A percentile compares a stretch with the other conserved stretches of the same genome.
Evolutionary conservation across 2,329 filamentous ascomycete genomes (phyloP).

Genomic region (Fusarium redolens): DNA sequence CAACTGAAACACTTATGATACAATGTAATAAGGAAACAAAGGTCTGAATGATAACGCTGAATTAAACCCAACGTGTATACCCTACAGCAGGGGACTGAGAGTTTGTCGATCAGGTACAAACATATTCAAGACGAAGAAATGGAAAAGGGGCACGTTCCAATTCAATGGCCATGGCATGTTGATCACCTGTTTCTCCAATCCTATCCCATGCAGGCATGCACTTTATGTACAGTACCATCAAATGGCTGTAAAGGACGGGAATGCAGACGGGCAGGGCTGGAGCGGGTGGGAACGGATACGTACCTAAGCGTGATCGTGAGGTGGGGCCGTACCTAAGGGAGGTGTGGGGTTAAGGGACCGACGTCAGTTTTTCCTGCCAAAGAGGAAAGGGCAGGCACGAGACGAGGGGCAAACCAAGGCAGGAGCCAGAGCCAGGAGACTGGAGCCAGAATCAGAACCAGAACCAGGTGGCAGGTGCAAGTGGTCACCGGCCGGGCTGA

Average conservation of each 20-base stretch:
- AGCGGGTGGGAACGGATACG: conserved; percentile 7
- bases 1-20: conserved; percentile 16
- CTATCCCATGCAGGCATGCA: not conserved
- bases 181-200: not conserved
- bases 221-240: not conserved
- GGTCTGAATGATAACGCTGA: not conserved
- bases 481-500: conserved; percentile 19
- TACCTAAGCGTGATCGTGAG: conserved; percentile 16
- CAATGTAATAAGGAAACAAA: not conserved
- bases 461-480: conserved; percentile 24
- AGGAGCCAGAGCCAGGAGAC: conserved; percentile 1
- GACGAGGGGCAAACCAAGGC: conserved; percentile 21
- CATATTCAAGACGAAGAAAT: not conserved
- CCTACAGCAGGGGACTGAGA: not conserved
- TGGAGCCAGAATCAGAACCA: not conserved
- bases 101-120: not conserved
- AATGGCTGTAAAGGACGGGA: not conserved
- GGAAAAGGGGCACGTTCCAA: not conserved
- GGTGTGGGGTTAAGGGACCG: conserved; percentile 35
- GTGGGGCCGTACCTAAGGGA: not conserved
- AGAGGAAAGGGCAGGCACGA: conserved; percentile 5
- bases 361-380: conserved; percentile 25
- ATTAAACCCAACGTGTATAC: not conserved
- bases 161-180: not conserved
- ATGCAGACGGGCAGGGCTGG: not conserved